Evolutionary conservation across 2,329 filamentous ascomycete genomes (phyloP).

Genomic region (Lasiodiplodia theobromae): DNA sequence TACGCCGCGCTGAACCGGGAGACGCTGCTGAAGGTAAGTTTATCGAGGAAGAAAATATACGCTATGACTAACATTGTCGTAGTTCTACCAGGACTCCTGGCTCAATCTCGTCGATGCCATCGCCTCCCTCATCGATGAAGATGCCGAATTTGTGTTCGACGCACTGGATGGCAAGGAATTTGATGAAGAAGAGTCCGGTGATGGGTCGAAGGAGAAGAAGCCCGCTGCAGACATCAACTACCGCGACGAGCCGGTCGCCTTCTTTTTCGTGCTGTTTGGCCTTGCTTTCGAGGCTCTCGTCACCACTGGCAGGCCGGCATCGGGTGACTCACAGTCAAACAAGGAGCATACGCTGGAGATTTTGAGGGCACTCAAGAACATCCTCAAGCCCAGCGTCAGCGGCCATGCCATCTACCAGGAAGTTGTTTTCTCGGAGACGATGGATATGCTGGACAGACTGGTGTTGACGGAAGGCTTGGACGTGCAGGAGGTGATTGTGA

Average conservation of each 20-base stretch:
- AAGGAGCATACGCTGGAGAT: slow-evolving; percentile 87
- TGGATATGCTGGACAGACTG: slow-evolving; percentile 91
- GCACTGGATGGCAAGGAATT: slow-evolving; percentile 82
- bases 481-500: slow-evolving; percentile 90
- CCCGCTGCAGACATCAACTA: slow-evolving; percentile 82
- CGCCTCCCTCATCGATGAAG: slow-evolving; percentile 94
- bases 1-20: slow-evolving; percentile 95
- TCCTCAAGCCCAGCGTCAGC: slow-evolving; percentile 90
- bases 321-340: slow-evolving; percentile 44
- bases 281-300: slow-evolving; percentile 95
- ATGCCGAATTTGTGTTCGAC: slow-evolving; percentile 97
- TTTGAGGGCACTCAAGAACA: slow-evolving; percentile 90
- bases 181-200: slow-evolving; percentile 33
- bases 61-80: slow-evolving; percentile 31
- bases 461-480: slow-evolving; percentile 89
- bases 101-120: slow-evolving; percentile 96
- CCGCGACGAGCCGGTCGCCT: slow-evolving; percentile 94
- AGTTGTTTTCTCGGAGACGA: slow-evolving; percentile 94
- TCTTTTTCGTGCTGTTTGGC: slow-evolving; percentile 98
- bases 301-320: slow-evolving; percentile 70
- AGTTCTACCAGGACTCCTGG: slow-evolving; percentile 98
- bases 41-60: not conserved
- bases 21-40: slow-evolving; percentile 74
- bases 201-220: slow-evolving; percentile 33
- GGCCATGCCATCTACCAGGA: slow-evolving; percentile 97